Conservation (phyloP, 2,329 filamentous ascomycete genomes). For the Cadophora sp. region DNA sequence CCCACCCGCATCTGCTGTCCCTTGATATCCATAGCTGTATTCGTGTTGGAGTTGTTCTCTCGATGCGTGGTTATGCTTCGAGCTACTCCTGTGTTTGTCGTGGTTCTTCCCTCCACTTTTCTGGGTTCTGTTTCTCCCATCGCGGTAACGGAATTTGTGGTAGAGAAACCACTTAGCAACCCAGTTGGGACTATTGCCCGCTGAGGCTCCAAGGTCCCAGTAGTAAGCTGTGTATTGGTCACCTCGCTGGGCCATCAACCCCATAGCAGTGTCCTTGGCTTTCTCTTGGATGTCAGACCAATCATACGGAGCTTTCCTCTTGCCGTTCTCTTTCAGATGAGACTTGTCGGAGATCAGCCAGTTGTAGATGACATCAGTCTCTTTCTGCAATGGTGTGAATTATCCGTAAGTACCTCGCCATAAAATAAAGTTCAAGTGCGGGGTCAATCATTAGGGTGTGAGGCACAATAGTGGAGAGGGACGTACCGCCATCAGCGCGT, state of each 20-base stretch:
- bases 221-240: constrained; percentile 38
- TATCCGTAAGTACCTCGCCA: constrained; percentile 35
- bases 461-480: not conserved
- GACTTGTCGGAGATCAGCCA: constrained; percentile 40
- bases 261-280: constrained; percentile 43
- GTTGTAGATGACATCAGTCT: constrained; percentile 42
- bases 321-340: constrained; percentile 43
- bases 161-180: constrained; percentile 45
- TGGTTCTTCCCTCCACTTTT: constrained; percentile 20
- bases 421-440: constrained; percentile 1
- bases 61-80: constrained; percentile 4
- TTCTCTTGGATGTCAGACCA: constrained; percentile 44
- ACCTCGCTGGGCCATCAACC: constrained; percentile 34
- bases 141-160: constrained; percentile 45
- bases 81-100: not conserved
- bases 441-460: not conserved
- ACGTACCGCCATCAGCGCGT: constrained; percentile 43
- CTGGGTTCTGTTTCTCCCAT: constrained; percentile 41
- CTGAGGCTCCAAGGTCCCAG: constrained; percentile 37
- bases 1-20: not conserved
- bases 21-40: not conserved
- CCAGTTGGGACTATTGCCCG: constrained; percentile 39
- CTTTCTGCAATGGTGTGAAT: constrained; percentile 38
- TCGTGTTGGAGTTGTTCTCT: constrained; percentile 1
- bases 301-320: constrained; percentile 42